Evolutionary conservation across 768 basidiomycete genomes (phyloP).

Genomic region (Austroboletus eburneus): DNA sequence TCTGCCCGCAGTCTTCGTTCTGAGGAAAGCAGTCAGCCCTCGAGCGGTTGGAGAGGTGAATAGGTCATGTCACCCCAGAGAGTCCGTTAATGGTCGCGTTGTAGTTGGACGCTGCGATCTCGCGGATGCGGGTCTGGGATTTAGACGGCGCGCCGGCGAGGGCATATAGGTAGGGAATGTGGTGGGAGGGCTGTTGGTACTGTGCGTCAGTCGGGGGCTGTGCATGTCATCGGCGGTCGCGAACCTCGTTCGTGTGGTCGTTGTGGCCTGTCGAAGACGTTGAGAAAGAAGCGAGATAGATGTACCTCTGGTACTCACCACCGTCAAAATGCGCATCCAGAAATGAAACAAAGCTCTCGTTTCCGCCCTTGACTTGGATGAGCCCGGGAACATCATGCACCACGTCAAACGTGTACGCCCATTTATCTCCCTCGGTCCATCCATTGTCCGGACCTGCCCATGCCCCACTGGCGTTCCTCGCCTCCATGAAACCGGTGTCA

Average conservation of each 20-base stretch:
- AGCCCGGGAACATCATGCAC: conserved; percentile 66
- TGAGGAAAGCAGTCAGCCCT: conserved; percentile 19
- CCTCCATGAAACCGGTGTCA: conserved; percentile 77
- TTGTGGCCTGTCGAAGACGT: conserved; percentile 53
- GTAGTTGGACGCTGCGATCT: conserved; percentile 62
- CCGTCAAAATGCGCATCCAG: conserved; percentile 55
- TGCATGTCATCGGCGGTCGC: not conserved
- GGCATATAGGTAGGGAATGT: conserved; percentile 80
- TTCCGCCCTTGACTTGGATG: conserved; percentile 62
- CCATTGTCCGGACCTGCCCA: conserved; percentile 73
- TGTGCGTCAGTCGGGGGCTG: conserved; percentile 3
- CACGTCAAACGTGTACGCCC: conserved; percentile 78
- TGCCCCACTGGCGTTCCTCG: conserved; percentile 58
- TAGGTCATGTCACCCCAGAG: conserved; percentile 68
- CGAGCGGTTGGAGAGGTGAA: no score
- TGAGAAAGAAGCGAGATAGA: no score
- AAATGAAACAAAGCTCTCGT: conserved; percentile 57
- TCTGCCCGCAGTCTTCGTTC: conserved; percentile 90
- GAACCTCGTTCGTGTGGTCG: conserved; percentile 76
- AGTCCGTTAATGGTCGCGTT: conserved; percentile 65
- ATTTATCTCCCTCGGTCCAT: conserved; percentile 81
- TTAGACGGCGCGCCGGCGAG: conserved; percentile 68
- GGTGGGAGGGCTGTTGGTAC: conserved; percentile 64
- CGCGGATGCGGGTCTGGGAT: conserved; percentile 65
- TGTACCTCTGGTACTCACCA: conserved; percentile 39